phyloP scores from a whole-genome alignment of 768 basidiomycete genomes.

The Amanita rimosa region DNA sequence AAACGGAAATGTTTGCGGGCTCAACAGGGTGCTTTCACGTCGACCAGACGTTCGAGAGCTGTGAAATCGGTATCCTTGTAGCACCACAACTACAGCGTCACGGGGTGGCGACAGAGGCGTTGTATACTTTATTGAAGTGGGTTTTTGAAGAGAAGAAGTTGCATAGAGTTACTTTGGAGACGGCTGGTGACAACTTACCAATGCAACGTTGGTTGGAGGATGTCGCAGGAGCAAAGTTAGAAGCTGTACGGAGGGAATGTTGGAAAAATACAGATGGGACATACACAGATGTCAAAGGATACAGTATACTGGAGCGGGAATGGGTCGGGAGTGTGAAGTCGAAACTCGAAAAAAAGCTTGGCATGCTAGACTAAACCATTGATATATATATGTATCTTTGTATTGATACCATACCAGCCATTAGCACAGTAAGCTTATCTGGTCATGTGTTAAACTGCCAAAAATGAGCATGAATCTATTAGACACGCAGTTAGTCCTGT shows the following conservation, averaged over 20 bases:
- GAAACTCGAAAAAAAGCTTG: slow-evolving; percentile 19
- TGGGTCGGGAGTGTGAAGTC: slow-evolving; percentile 25
- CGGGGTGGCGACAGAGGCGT: slow-evolving; percentile 31
- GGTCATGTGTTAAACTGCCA: slow-evolving; percentile 26
- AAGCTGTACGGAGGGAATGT: slow-evolving; percentile 24
- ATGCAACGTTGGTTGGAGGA: slow-evolving; percentile 38
- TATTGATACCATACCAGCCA: neutral
- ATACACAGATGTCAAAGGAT: slow-evolving; percentile 26
- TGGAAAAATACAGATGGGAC: slow-evolving; percentile 26
- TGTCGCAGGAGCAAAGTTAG: slow-evolving; percentile 25
- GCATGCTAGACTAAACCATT: neutral
- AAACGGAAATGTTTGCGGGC: slow-evolving; percentile 21
- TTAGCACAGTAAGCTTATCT: neutral
- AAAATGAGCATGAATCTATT: neutral
- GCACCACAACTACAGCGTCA: slow-evolving; percentile 23
- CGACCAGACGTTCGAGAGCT: slow-evolving; percentile 21
- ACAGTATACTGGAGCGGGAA: slow-evolving; percentile 31
- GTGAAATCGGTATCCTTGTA: slow-evolving; percentile 31
- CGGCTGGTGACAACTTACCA: slow-evolving; percentile 25
- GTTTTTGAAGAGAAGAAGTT: slow-evolving; percentile 30
- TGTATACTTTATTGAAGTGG: slow-evolving; percentile 27
- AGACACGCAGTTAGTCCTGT: neutral
- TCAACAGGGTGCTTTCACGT: slow-evolving; percentile 26
- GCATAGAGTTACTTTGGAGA: slow-evolving; percentile 31
- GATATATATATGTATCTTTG: neutral